These are phyloP conservation scores for Melanomma pulvis-pyrius DNA, from an alignment of 495 filamentous ascomycete genomes.

Conservation along the genomic window DNA sequence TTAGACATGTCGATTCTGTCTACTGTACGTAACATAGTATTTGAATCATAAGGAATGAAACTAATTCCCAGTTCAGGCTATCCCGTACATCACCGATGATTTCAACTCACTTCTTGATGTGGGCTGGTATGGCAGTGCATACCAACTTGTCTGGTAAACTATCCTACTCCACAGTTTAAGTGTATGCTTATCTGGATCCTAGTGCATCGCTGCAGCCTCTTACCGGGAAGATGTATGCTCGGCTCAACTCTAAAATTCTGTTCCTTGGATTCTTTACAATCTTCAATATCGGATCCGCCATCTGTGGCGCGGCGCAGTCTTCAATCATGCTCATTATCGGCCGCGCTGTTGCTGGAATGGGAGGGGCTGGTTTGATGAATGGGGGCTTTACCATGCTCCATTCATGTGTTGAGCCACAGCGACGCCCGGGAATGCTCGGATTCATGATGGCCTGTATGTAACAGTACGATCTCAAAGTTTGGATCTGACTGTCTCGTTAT, in stretches of 20 bases:
- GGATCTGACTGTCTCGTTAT: constrained; percentile 4
- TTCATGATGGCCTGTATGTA: background rate
- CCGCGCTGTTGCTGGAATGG: background rate
- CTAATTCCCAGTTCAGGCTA: background rate
- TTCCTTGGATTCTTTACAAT: background rate
- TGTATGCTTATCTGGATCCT: background rate
- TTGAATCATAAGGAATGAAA: background rate
- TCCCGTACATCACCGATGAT: background rate
- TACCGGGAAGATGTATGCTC: background rate
- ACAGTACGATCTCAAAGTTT: background rate
- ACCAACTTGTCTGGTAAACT: background rate
- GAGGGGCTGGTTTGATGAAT: background rate
- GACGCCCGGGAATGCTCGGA: background rate
- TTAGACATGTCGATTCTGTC: background rate
- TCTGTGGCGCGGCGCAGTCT: background rate
- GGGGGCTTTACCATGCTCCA: background rate
- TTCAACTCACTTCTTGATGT: background rate
- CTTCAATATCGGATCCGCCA: background rate
- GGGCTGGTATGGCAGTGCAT: background rate
- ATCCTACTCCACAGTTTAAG: background rate
- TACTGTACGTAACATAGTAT: background rate
- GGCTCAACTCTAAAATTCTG: background rate
- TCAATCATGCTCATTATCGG: background rate
- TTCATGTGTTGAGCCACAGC: background rate
- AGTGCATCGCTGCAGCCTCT: background rate